Evolutionary conservation across 768 basidiomycete species (phyloP).

Genomic region (Lactifluus rugatus): DNA sequence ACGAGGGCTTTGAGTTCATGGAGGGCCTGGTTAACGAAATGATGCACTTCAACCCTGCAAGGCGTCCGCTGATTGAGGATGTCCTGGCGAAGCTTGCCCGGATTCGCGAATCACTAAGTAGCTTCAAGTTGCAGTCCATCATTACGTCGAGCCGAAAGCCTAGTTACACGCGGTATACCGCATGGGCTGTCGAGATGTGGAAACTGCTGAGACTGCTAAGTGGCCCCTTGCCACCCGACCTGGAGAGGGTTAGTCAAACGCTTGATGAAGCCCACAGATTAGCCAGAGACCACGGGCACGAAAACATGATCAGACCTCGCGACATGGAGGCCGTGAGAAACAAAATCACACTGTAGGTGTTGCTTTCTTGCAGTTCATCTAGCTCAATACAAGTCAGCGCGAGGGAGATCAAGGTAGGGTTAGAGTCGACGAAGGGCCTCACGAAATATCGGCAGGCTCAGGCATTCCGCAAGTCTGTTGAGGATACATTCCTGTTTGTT

Average conservation of each 20-base stretch:
- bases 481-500: too few relatives aligned
- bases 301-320: background rate
- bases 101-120: too few relatives aligned
- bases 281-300: background rate
- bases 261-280: slow-evolving; percentile 1
- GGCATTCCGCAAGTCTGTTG: background rate
- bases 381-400: background rate
- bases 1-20: too few relatives aligned
- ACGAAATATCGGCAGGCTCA: background rate
- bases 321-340: slow-evolving; percentile 1
- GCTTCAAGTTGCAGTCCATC: too few relatives aligned
- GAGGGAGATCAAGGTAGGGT: background rate
- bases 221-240: background rate
- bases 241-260: background rate
- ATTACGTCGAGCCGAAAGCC: too few relatives aligned
- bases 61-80: too few relatives aligned
- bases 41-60: too few relatives aligned
- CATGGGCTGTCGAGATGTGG: background rate
- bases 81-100: too few relatives aligned
- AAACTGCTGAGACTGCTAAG: background rate
- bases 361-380: background rate
- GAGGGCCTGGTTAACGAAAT: too few relatives aligned
- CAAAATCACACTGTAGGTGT: background rate
- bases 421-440: background rate
- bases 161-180: too few relatives aligned